These are phyloP conservation scores for Anisodus acutangulus DNA, from an alignment of 257 asterid genomes.

Conservation along the genomic window DNA sequence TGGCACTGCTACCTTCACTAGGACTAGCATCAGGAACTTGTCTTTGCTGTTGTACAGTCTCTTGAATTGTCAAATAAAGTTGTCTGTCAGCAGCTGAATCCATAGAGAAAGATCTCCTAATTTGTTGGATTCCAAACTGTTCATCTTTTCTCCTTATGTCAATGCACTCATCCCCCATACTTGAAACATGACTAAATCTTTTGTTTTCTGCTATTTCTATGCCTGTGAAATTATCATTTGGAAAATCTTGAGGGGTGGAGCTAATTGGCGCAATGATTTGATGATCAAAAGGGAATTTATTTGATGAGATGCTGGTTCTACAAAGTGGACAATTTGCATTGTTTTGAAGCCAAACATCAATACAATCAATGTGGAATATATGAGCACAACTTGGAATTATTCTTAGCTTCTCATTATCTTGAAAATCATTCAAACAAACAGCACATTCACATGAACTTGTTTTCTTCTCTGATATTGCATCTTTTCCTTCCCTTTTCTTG, in stretches of 20 bases:
- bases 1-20: conserved; percentile 52
- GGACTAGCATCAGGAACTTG: conserved; percentile 37
- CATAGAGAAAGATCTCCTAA: conserved; percentile 87
- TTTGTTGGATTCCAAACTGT: conserved; percentile 55
- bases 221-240: too few relatives aligned
- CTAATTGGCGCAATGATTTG: too few relatives aligned
- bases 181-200: conserved; percentile 14
- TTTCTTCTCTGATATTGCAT: neutral
- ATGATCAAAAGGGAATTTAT: too few relatives aligned
- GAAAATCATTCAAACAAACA: conserved; percentile 79
- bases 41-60: conserved; percentile 36
- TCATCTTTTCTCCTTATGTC: conserved; percentile 60
- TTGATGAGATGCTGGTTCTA: too few relatives aligned
- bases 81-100: conserved; percentile 72
- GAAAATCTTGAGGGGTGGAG: too few relatives aligned
- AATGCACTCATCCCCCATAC: conserved; percentile 85
- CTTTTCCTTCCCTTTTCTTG: conserved; percentile 39
- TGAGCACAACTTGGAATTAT: conserved; percentile 65
- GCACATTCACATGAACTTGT: conserved; percentile 54
- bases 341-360: conserved; percentile 64
- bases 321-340: too few relatives aligned
- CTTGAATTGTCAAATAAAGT: conserved; percentile 66
- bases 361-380: conserved; percentile 47
- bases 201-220: too few relatives aligned
- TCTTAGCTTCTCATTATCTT: conserved; percentile 64